These are phyloP conservation scores for Teratosphaeria gauchensis DNA, from an alignment of 2,329 filamentous ascomycete species.

Conservation along the genomic window DNA sequence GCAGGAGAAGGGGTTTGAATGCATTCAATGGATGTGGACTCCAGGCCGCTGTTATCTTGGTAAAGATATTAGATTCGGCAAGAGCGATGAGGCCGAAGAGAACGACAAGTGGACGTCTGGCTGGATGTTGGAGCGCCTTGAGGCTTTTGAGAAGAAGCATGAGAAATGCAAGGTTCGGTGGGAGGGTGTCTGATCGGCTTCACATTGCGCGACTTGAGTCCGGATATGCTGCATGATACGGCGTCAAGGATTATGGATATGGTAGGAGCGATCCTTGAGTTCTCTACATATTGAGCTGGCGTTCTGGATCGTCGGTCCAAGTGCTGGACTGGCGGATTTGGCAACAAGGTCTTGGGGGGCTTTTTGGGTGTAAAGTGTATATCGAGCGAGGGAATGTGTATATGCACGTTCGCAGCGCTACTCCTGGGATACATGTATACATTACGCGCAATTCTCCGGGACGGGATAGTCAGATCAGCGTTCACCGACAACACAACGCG, in stretches of 20 bases:
- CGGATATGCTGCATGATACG: neutral
- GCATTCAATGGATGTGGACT: slow-evolving; percentile 28
- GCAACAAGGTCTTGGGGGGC: neutral
- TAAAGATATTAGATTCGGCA: slow-evolving; percentile 23
- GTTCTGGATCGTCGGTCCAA: neutral
- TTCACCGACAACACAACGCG: neutral
- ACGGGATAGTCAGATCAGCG: neutral
- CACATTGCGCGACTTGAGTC: neutral
- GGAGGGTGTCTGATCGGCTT: neutral
- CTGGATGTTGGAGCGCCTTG: slow-evolving; percentile 19
- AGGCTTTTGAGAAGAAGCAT: slow-evolving; percentile 16
- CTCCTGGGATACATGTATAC: neutral
- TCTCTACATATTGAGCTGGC: neutral
- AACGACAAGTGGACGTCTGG: slow-evolving; percentile 22
- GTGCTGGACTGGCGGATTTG: neutral
- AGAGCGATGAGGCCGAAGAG: slow-evolving; percentile 19
- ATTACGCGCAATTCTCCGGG: neutral
- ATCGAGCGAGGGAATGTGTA: neutral
- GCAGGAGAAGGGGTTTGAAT: slow-evolving; percentile 10
- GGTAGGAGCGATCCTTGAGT: neutral
- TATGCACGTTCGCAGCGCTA: neutral
- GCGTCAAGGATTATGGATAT: neutral
- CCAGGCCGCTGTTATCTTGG: slow-evolving; percentile 25
- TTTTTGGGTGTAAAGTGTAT: neutral
- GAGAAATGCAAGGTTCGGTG: slow-evolving; percentile 1